phyloP scores from a whole-genome alignment of 371 early-diverging fungal species.

The Rhizomucor miehei region DNA sequence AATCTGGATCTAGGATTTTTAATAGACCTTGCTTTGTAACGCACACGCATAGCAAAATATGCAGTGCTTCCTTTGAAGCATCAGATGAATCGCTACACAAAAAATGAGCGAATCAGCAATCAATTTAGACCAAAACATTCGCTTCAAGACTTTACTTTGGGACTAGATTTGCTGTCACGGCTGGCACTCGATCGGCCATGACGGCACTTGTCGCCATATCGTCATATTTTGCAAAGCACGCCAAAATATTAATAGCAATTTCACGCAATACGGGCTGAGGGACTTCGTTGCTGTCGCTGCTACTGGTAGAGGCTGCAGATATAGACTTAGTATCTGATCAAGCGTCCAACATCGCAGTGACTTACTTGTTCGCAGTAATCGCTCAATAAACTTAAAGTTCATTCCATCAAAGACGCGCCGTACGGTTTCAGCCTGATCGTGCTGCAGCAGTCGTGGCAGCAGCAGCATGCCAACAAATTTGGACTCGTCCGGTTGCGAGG shows the following conservation, averaged over 20 bases:
- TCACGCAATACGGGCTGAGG: slow-evolving; percentile 40
- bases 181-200: slow-evolving; percentile 43
- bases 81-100: slow-evolving; percentile 25
- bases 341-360: background rate
- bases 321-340: background rate
- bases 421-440: slow-evolving; percentile 27
- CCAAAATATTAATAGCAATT: slow-evolving; percentile 45
- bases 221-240: slow-evolving; percentile 40
- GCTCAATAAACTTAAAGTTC: slow-evolving; percentile 52
- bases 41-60: slow-evolving; percentile 30
- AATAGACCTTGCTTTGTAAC: slow-evolving; percentile 37
- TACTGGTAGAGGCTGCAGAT: slow-evolving; percentile 6
- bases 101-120: no score
- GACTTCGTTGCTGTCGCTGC: slow-evolving; percentile 23
- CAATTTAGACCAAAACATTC: no score
- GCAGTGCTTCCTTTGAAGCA: slow-evolving; percentile 29
- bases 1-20: slow-evolving; percentile 40
- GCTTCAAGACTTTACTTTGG: slow-evolving; percentile 23
- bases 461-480: slow-evolving; percentile 55
- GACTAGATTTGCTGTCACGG: slow-evolving; percentile 30
- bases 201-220: slow-evolving; percentile 22
- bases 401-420: slow-evolving; percentile 44
- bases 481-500: slow-evolving; percentile 46
- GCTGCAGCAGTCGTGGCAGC: slow-evolving; percentile 45
- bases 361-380: slow-evolving; percentile 41